Evolutionary conservation across 352 stramenopile genomes (phyloP).

Genomic region (Globisporangium okanoganense): DNA sequence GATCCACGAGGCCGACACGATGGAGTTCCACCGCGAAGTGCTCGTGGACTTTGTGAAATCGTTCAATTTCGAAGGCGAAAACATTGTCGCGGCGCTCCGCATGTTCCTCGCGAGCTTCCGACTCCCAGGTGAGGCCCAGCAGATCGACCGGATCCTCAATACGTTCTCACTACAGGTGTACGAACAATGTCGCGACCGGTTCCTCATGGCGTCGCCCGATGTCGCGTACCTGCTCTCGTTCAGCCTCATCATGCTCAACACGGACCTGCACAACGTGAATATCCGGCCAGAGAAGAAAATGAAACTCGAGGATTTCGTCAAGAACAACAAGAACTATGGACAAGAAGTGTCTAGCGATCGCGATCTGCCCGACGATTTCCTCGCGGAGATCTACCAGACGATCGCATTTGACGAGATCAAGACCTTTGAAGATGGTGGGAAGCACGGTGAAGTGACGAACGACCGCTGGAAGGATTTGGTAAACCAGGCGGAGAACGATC

Average conservation of each 20-base stretch:
- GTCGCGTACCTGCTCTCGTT: slow-evolving; percentile 90
- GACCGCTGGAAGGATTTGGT: slow-evolving; percentile 81
- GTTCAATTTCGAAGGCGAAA: slow-evolving; percentile 80
- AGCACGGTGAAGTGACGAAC: slow-evolving; percentile 69
- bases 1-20: slow-evolving; percentile 78
- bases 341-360: slow-evolving; percentile 72
- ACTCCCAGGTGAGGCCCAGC: slow-evolving; percentile 79
- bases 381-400: slow-evolving; percentile 68
- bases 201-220: slow-evolving; percentile 81
- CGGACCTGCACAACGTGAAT: slow-evolving; percentile 85
- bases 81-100: slow-evolving; percentile 64
- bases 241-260: slow-evolving; percentile 89
- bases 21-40: slow-evolving; percentile 82
- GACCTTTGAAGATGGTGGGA: slow-evolving; percentile 77
- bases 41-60: slow-evolving; percentile 67
- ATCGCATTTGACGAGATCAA: slow-evolving; percentile 80
- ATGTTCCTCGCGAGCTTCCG: slow-evolving; percentile 87
- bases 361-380: slow-evolving; percentile 67
- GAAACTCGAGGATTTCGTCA: slow-evolving; percentile 83
- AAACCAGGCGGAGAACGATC: slow-evolving; percentile 64
- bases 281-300: slow-evolving; percentile 86
- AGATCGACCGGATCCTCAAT: slow-evolving; percentile 88
- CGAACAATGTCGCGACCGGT: slow-evolving; percentile 79
- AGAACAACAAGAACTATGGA: slow-evolving; percentile 89
- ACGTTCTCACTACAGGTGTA: slow-evolving; percentile 84